Evolutionary conservation across 768 basidiomycete species (phyloP).

Genomic region (Suillus fuscotomentosus): DNA sequence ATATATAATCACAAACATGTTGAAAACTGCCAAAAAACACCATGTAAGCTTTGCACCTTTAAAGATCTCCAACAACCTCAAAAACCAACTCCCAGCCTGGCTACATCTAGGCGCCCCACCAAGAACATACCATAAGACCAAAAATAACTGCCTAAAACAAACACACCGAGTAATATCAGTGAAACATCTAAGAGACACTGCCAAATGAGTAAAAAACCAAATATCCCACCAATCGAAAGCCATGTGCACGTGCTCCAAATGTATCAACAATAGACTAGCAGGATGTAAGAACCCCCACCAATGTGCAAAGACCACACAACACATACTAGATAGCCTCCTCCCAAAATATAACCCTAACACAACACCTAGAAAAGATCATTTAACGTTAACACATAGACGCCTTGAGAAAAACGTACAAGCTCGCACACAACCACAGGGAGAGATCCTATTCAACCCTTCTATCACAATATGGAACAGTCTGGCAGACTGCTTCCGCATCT

Average conservation of each 20-base stretch:
- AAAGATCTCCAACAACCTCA: no score
- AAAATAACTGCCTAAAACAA: no score
- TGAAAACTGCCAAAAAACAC: neutral
- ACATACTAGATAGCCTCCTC: neutral
- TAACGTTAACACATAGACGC: slow-evolving; percentile 4
- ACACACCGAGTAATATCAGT: neutral
- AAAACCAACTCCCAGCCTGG: no score
- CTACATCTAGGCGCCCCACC: no score
- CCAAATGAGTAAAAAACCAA: neutral
- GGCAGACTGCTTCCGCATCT: neutral
- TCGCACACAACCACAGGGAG: rapidly evolving
- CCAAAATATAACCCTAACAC: neutral
- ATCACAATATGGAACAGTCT: neutral
- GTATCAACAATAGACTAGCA: neutral
- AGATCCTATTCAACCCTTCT: neutral
- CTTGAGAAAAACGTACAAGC: slow-evolving; percentile 7
- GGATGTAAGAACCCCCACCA: neutral
- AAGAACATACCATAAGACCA: no score
- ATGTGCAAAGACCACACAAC: neutral
- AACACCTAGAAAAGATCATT: neutral
- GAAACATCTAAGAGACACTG: neutral
- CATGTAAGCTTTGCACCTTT: no score
- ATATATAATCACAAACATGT: neutral
- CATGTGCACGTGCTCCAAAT: neutral
- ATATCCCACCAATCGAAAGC: rapidly evolving